Evolutionary conservation across 306 rosid genomes (phyloP), one percentile per base, ranked within the genome.

Genomic region (Inga laurina): DNA sequence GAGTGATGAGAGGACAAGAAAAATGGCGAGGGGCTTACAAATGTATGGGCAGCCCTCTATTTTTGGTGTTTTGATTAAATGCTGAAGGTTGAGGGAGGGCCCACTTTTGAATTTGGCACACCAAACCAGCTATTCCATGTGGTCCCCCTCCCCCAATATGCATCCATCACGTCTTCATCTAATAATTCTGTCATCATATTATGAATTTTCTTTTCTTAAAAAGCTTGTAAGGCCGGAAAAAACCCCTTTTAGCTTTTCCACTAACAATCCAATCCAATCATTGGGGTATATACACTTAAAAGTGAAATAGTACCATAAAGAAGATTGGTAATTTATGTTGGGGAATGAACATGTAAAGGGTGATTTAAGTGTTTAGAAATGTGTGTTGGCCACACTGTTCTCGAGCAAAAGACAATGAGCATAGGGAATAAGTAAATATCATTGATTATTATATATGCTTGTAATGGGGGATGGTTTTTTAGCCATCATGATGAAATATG

Each of bases 21-120:
- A 80, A 43, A 52, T 72, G 34, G 2, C 10, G 4, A 67, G 11
- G 45, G 57, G 9, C 44, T 45, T 61, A 52, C 30, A 43, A 27
- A 16, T 24, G 73, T 9, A 35, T 43, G 61, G 24, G 41, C 49
- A 44, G 57, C 27, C 30, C 34, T 9, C 24, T 2, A 5, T 8
- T 16, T 75, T 19, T 19, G 16, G 14, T 18, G 3, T 6, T 27
- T 32, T 66, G 65, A 9, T n/a, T 8, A n/a, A 59, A 2, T 66
- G 22, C 13, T 30, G 14, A 10, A 48, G 51, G 13, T 30, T 19
- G 62, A 82, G 21, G 72, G 72, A 44, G 67, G 67, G 7, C 64
- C 85, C 81, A 56, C 77, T 76, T 32, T 44, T 41, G 44, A n/a
- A 21, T 59, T 22, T 59, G 13, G 27, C 13, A n/a, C 32, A 59